Evolutionary conservation across 257 asterid species (phyloP).

Genomic region (Striga asiatica): DNA sequence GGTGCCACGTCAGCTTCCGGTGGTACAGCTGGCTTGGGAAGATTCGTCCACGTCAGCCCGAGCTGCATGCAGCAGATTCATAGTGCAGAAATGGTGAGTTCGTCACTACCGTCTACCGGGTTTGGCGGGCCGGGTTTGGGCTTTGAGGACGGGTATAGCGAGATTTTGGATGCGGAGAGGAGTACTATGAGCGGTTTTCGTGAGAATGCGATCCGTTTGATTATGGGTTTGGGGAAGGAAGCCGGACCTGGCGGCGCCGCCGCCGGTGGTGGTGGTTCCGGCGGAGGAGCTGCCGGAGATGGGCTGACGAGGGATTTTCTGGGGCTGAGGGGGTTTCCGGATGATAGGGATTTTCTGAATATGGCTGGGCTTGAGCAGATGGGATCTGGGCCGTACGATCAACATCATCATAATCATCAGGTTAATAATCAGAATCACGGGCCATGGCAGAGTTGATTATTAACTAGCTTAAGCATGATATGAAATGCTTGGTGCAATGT

Average conservation of each 20-base stretch:
- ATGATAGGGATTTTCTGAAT: slow-evolving; percentile 30
- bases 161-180: slow-evolving; percentile 20
- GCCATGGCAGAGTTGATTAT: slow-evolving; percentile 34
- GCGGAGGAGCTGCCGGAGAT: slow-evolving; percentile 16
- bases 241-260: no score
- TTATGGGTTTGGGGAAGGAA: neutral
- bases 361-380: slow-evolving; percentile 39
- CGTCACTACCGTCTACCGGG: slow-evolving; percentile 19
- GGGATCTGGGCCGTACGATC: slow-evolving; percentile 28
- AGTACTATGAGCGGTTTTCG: slow-evolving; percentile 6
- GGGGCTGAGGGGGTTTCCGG: slow-evolving; percentile 40
- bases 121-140: slow-evolving; percentile 10
- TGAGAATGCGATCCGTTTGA: neutral
- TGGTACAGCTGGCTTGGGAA: slow-evolving; percentile 30
- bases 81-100: slow-evolving; percentile 9
- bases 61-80: slow-evolving; percentile 34
- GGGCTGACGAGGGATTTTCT: slow-evolving; percentile 56
- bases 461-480: neutral
- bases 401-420: neutral
- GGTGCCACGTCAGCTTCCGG: slow-evolving; percentile 18
- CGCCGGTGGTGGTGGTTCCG: neutral
- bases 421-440: slow-evolving; percentile 17
- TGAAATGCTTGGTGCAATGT: neutral
- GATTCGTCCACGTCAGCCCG: slow-evolving; percentile 17
- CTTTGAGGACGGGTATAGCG: slow-evolving; percentile 20